Evolutionary conservation across 441 rosid species (phyloP).

Genomic region (Sinapis alba): DNA sequence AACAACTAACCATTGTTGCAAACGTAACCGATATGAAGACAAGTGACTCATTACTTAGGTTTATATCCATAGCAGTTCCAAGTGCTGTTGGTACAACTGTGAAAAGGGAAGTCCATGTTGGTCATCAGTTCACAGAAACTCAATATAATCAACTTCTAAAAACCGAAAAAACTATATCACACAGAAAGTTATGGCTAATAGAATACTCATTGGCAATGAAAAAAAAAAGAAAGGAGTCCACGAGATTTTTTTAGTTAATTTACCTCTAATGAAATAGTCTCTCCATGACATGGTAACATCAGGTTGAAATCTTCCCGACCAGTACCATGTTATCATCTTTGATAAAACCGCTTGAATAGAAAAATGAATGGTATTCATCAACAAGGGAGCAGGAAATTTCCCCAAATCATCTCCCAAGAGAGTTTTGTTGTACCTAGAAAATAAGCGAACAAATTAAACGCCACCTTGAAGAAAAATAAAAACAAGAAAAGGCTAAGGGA

Average conservation of each 20-base stretch:
- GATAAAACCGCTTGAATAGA: conserved; percentile 91
- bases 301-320: conserved; percentile 82
- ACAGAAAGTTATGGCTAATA: conserved; percentile 4
- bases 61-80: conserved; percentile 96
- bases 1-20: conserved; percentile 91
- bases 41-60: conserved; percentile 96
- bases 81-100: conserved; percentile 99
- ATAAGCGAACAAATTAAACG: conserved; percentile 18
- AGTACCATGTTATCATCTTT: conserved; percentile 76
- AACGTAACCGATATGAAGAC: conserved; percentile 98
- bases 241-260: background rate
- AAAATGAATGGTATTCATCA: conserved; percentile 96
- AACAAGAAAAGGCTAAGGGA: background rate
- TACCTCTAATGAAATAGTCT: conserved; percentile 90
- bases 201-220: background rate
- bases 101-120: conserved; percentile 83
- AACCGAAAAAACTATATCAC: conserved; percentile 4
- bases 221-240: background rate
- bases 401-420: conserved; percentile 95
- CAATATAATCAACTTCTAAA: conserved; percentile 46
- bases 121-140: conserved; percentile 74
- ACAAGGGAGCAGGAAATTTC: conserved; percentile 93
- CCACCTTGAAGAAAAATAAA: background rate
- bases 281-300: conserved; percentile 73
- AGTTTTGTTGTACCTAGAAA: conserved; percentile 89